These are phyloP conservation scores for Uncinocarpus reesii DNA, from an alignment of 2,329 filamentous ascomycete species.

Conservation along the genomic window DNA sequence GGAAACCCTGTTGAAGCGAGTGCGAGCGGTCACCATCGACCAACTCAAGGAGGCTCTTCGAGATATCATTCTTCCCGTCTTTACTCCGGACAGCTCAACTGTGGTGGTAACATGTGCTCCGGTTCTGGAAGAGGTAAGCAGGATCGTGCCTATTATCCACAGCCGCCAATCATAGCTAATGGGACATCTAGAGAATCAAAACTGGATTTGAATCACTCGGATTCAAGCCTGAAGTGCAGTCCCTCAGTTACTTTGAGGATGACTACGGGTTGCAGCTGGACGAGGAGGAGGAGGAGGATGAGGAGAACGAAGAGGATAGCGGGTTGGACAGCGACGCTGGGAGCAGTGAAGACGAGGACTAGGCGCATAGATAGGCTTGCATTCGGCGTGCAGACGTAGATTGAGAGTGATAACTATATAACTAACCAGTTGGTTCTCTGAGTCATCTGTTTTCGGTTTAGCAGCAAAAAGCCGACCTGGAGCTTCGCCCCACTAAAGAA, in stretches of 20 bases:
- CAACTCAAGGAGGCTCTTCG: constrained; percentile 66
- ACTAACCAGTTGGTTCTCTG: background rate
- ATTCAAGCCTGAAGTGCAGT: constrained; percentile 65
- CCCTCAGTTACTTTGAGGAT: constrained; percentile 72
- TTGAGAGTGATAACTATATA: background rate
- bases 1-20: constrained; percentile 62
- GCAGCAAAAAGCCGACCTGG: background rate
- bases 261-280: constrained; percentile 70
- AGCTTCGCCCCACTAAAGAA: constrained; percentile 7
- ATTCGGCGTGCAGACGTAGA: background rate
- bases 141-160: background rate
- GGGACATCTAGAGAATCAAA: constrained; percentile 53
- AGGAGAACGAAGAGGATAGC: constrained; percentile 48
- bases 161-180: constrained; percentile 16
- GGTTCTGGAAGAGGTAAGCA: constrained; percentile 69
- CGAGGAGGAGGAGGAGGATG: constrained; percentile 50
- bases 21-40: constrained; percentile 63
- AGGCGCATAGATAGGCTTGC: background rate
- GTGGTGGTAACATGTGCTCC: constrained; percentile 80
- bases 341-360: constrained; percentile 4
- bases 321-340: background rate
- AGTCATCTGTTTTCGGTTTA: constrained; percentile 2
- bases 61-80: constrained; percentile 67
- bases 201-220: constrained; percentile 63
- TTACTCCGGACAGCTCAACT: constrained; percentile 70